Evolutionary conservation across 78 protist genomes (phyloP).

Genomic region (Dictyostelium purpureum): DNA sequence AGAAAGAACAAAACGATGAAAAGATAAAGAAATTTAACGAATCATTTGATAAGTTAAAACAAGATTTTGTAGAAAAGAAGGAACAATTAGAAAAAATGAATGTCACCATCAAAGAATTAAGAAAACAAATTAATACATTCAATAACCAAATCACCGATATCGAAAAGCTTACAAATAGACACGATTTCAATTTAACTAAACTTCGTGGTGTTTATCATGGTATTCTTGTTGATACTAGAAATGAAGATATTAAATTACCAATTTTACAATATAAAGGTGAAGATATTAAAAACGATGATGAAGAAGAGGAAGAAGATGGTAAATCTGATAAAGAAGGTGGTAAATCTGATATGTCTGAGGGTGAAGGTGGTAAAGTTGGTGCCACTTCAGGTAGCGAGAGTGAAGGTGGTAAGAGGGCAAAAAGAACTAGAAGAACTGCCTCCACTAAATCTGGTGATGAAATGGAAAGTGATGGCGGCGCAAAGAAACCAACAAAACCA

Average conservation of each 20-base stretch:
- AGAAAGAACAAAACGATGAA: neutral
- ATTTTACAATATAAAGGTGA: neutral
- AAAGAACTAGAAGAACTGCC: too few relatives aligned
- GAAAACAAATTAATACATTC: neutral
- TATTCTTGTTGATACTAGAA: constrained; percentile 14
- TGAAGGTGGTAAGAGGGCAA: too few relatives aligned
- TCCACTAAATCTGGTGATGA: too few relatives aligned
- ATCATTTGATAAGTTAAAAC: neutral
- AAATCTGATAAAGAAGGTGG: neutral
- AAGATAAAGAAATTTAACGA: neutral
- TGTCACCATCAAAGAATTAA: neutral
- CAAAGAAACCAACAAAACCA: neutral
- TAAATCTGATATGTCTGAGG: neutral
- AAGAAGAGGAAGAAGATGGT: neutral
- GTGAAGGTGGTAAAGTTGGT: neutral
- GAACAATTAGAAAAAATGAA: constrained; percentile 2
- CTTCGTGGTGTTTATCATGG: constrained; percentile 23
- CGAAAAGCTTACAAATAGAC: neutral
- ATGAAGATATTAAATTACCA: constrained; percentile 44
- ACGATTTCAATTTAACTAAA: neutral
- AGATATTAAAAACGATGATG: neutral
- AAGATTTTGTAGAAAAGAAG: neutral
- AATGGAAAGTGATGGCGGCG: neutral
- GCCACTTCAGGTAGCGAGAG: neutral
- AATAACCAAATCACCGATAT: neutral